Evolutionary conservation across 768 basidiomycete species (phyloP), one percentile per base, ranked within the genome.

Genomic region (Suillus decipiens): DNA sequence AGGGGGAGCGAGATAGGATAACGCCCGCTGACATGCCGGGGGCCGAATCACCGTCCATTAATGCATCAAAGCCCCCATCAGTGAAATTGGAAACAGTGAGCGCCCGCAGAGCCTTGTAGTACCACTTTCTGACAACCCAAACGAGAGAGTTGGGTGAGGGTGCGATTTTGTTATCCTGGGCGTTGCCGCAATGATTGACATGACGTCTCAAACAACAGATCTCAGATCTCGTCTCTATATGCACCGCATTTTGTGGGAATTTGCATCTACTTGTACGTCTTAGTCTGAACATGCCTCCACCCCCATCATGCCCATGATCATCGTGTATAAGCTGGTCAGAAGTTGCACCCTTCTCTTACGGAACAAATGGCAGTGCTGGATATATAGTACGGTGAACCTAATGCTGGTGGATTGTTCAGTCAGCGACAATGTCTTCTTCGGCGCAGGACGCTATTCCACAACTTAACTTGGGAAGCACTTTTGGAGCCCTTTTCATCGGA

Each of bases 401-500:
- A 24, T 28, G 14, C 7, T 48, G 24, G 24, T 28, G 3, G 3
- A 50, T 8, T 7, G 6, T 48, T 28, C 24, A 56, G 36, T 11
- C 24, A 39, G 24, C 48, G 8, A 56, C 24, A 28, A 39, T 56
- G 55, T 56, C 50, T 51, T 51, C 55, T 10, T 39, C 36, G n/a
- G 24, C 15, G 22, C 55, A 39, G 3, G 24, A 39, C 22, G 2
- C 37, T 15, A 15, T 24, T 15, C 24, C 24, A 11, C 55, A 39
- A 15, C 24, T 56, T 19, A 2, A 56, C 22, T 15, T 56, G 8
- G 55, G 37, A 17, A 56, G 28, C 17, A 56, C 36, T 9, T 39
- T 56, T 15, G 55, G 55, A 10, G 55, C 55, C 11, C 55, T 56
- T 56, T 56, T 56, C 24, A 56, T 56, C 39, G 55, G 55, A 1